Percentiles rank a stretch among this genome's conserved stretches.
phyloP scores from a whole-genome alignment of 2,329 filamentous ascomycete genomes.

The Colletotrichum neosansevieriae region DNA sequence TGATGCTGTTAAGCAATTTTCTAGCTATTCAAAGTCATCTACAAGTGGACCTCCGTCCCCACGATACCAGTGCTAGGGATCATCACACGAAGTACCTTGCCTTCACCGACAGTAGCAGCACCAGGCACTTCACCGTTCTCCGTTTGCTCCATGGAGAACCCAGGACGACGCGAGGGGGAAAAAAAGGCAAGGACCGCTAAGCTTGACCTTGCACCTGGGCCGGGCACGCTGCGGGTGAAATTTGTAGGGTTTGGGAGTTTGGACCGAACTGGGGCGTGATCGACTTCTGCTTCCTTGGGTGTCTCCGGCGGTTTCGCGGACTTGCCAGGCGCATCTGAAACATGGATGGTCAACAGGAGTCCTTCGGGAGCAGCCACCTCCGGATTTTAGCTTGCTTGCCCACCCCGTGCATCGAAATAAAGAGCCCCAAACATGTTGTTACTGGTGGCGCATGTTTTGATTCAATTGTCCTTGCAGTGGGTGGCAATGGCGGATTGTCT shows the following conservation, averaged over 20 bases:
- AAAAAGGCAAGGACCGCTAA: slow-evolving; percentile 10
- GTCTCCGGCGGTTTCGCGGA: slow-evolving; percentile 38
- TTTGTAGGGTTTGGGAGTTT: slow-evolving; percentile 40
- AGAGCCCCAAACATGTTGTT: slow-evolving; percentile 31
- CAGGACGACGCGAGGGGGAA: background rate
- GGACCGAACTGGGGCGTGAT: slow-evolving; percentile 46
- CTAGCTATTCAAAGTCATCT: too few species aligned
- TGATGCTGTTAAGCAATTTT: too few species aligned
- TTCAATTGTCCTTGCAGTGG: slow-evolving; percentile 7
- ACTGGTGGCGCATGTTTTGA: slow-evolving; percentile 18
- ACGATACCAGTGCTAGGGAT: too few species aligned
- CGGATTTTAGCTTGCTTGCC: slow-evolving; percentile 43
- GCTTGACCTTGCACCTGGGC: slow-evolving; percentile 38
- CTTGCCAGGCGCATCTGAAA: slow-evolving; percentile 40
- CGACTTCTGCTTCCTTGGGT: slow-evolving; percentile 38
- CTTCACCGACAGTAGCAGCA: too few species aligned
- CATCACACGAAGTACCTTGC: too few species aligned
- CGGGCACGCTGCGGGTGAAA: slow-evolving; percentile 37
- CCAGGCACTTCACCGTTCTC: too few species aligned
- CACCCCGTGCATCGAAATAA: slow-evolving; percentile 28
- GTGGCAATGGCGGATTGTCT: background rate
- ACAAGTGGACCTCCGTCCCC: too few species aligned
- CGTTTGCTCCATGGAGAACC: background rate
- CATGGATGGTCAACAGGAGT: slow-evolving; percentile 39
- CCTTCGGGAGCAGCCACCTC: slow-evolving; percentile 49